These are phyloP conservation scores for Komagataella phaffii DNA, from an alignment of 805 yeast genomes.

Conservation along the genomic window DNA sequence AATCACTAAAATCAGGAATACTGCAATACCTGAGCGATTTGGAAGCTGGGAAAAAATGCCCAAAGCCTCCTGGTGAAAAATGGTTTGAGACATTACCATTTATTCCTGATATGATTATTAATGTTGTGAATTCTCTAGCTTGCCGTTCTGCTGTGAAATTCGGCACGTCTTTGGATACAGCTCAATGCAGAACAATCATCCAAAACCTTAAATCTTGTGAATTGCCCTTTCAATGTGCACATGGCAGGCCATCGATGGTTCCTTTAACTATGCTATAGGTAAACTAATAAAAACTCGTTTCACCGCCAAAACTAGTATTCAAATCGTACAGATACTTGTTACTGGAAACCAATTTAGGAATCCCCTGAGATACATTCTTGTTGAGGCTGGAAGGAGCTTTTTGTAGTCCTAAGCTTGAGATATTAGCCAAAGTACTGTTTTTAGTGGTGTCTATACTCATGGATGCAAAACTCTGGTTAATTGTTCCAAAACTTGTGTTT, in stretches of 20 bases:
- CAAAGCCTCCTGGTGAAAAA: not conserved
- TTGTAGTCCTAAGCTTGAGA: not conserved
- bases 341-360: not conserved
- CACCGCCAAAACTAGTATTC: not conserved
- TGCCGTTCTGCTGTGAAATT: slow-evolving; percentile 63
- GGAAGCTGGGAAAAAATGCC: slow-evolving; percentile 14
- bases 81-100: slow-evolving; percentile 26
- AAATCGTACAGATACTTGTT: not conserved
- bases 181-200: slow-evolving; percentile 33
- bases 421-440: not conserved
- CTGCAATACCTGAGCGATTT: slow-evolving; percentile 32
- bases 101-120: slow-evolving; percentile 38
- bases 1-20: slow-evolving; percentile 22
- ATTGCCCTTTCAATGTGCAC: slow-evolving; percentile 73
- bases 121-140: slow-evolving; percentile 43
- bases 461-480: not conserved
- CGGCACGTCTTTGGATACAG: slow-evolving; percentile 35
- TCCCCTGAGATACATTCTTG: not conserved
- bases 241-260: slow-evolving; percentile 65
- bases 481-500: not conserved
- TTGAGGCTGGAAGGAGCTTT: not conserved
- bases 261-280: slow-evolving; percentile 23
- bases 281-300: not conserved
- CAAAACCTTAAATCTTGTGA: slow-evolving; percentile 29
- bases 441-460: not conserved